These are phyloP conservation scores for Xylariaceae sp. DNA, from an alignment of 2,329 filamentous ascomycete genomes.

Conservation along the genomic window DNA sequence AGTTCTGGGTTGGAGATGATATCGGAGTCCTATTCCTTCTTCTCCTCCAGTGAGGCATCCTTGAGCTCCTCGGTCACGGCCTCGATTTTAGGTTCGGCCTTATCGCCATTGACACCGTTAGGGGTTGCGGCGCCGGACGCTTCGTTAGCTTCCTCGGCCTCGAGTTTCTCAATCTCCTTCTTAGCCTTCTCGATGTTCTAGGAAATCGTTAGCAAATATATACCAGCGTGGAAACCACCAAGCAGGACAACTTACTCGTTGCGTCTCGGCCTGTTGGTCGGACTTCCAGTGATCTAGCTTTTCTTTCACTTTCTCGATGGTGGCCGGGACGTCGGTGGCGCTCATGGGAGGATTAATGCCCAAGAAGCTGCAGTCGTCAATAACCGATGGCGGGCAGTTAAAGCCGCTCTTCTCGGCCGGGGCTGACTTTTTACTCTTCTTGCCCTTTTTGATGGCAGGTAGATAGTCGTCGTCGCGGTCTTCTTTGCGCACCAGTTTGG, in stretches of 20 bases:
- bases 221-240: neutral
- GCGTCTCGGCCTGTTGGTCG: conserved; percentile 83
- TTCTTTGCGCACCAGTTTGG: conserved; percentile 78
- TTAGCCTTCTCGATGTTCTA: conserved; percentile 97
- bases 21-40: conserved; percentile 42
- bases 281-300: conserved; percentile 90
- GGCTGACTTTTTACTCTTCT: conserved; percentile 74
- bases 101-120: conserved; percentile 46
- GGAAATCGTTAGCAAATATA: conserved; percentile 30
- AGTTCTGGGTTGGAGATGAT: conserved; percentile 9
- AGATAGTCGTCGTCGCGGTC: conserved; percentile 85
- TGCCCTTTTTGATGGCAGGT: conserved; percentile 75
- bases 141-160: conserved; percentile 58
- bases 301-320: conserved; percentile 83
- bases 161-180: conserved; percentile 88
- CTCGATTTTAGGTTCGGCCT: conserved; percentile 48
- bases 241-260: conserved; percentile 68
- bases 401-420: conserved; percentile 55
- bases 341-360: conserved; percentile 85
- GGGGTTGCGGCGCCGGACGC: conserved; percentile 42
- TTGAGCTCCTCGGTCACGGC: conserved; percentile 50
- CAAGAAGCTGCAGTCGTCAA: conserved; percentile 83
- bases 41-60: conserved; percentile 50
- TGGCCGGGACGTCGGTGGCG: conserved; percentile 72
- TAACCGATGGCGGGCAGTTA: conserved; percentile 84